These are phyloP conservation scores for Coprinellus aureogranulatus DNA, from an alignment of 768 basidiomycete species.

Conservation along the genomic window DNA sequence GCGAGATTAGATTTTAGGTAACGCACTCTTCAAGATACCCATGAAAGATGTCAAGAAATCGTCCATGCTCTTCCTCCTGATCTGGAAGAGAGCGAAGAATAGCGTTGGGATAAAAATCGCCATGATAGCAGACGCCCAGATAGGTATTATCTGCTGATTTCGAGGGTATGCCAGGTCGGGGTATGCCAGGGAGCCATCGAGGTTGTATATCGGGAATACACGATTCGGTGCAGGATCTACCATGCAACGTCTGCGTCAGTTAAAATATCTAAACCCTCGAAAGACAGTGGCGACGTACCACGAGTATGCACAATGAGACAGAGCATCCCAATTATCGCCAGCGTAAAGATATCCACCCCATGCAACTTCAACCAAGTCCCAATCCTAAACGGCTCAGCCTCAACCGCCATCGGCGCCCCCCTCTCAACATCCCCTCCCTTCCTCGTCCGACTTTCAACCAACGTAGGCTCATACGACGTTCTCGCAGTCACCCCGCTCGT, in stretches of 20 bases:
- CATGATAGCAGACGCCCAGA: constrained; percentile 50
- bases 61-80: constrained; percentile 42
- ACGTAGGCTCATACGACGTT: no score
- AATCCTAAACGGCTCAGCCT: constrained; percentile 14
- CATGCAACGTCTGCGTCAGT: background rate
- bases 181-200: constrained; percentile 48
- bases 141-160: constrained; percentile 51
- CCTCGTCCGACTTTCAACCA: no score
- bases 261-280: background rate
- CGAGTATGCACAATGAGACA: constrained; percentile 54
- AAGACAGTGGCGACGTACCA: constrained; percentile 17
- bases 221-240: constrained; percentile 41
- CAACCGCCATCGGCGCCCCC: background rate
- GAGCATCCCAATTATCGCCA: constrained; percentile 51
- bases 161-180: constrained; percentile 51
- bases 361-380: constrained; percentile 45
- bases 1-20: constrained; percentile 1
- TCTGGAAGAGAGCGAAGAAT: constrained; percentile 53
- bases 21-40: constrained; percentile 52
- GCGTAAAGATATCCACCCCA: constrained; percentile 50
- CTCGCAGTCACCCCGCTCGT: no score
- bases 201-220: constrained; percentile 42
- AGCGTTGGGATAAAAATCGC: constrained; percentile 55
- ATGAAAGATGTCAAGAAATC: constrained; percentile 49
- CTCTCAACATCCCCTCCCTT: no score